phyloP scores from a whole-genome alignment of 2,329 filamentous ascomycete species.

The Furcasterigmium furcatum region DNA sequence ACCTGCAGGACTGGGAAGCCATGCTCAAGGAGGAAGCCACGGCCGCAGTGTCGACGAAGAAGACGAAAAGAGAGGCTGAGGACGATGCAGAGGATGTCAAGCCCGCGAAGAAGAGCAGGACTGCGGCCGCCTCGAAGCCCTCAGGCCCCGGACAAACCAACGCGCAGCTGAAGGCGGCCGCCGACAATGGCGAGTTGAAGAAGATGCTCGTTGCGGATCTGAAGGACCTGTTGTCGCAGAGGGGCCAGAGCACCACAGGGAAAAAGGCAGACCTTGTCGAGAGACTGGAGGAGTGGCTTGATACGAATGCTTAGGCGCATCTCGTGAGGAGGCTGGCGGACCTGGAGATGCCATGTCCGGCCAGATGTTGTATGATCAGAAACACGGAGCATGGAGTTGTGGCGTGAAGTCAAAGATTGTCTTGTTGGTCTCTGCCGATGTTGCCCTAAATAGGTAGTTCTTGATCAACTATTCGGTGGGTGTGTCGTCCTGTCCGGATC shows the following conservation, averaged over 20 bases:
- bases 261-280: conserved; percentile 54
- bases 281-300: conserved; percentile 53
- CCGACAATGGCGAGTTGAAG: conserved; percentile 42
- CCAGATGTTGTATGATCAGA: neutral
- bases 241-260: conserved; percentile 45
- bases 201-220: conserved; percentile 54
- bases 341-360: too few species aligned
- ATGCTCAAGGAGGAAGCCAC: conserved; percentile 57
- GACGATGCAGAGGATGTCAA: conserved; percentile 36
- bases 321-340: too few species aligned
- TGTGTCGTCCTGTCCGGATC: too few species aligned
- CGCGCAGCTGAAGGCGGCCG: conserved; percentile 41
- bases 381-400: too few species aligned
- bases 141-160: conserved; percentile 33
- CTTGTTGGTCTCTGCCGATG: too few species aligned
- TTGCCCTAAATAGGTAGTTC: too few species aligned
- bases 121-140: conserved; percentile 24
- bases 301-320: conserved; percentile 34
- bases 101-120: conserved; percentile 43
- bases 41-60: conserved; percentile 30
- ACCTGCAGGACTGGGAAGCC: conserved; percentile 74
- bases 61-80: conserved; percentile 50
- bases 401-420: too few species aligned
- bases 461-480: too few species aligned
- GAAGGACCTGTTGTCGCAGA: conserved; percentile 43